Base-by-base conservation (phyloP, 805 yeast genomes). In the Ogataea ramenticola region DNA sequence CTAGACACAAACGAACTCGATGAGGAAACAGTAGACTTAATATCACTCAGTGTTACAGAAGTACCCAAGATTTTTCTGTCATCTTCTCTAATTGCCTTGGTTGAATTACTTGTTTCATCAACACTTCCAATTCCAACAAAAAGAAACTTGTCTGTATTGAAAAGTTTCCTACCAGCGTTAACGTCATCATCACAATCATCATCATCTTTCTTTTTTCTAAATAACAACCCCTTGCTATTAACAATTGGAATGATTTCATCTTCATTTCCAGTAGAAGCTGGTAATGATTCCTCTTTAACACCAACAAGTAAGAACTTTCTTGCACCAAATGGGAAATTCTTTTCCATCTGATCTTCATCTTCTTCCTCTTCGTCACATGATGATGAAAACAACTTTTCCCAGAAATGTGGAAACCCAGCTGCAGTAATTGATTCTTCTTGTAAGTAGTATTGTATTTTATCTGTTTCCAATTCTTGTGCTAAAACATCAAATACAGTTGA, bases 121-220 rank as follows among this genome's bases (percentile, higher is more conserved):
- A 46, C 45, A 32, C 56, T 50, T 33, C 55, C 62, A 46, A 60
- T 48, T 9, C 63, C 62, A 36, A 58, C 49, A 46, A 61, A 61
- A 5, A 54, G 40, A 30, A 58, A 54, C 39, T 50, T 49, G 46
- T 60, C 57, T 5, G 58, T 50, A 14, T 52, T 54, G 46, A 56
- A 52, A 9, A 54, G 43, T 38, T 52, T 47, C 36, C 38, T 43
- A 38, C 30, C 32, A 8, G 42, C 38, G 26, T 41, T 41, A 5
- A 31, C 46, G 12, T 45, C 49, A 2, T 43, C 49, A 31, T 46
- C 52, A 17, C 47, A 54, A 17, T 47, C 52, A 27, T 49, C 51
- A 26, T 48, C 49, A 1, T 41, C 46, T 32, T 40, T 40, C 33
- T 36, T 22, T 36, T 48, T 45, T 31, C 20, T 31, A 39, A 49